Evolutionary conservation across 2,329 filamentous ascomycete species (phyloP), one percentile per base, ranked within the genome.

Genomic region (Sordariomycetes sp.): DNA sequence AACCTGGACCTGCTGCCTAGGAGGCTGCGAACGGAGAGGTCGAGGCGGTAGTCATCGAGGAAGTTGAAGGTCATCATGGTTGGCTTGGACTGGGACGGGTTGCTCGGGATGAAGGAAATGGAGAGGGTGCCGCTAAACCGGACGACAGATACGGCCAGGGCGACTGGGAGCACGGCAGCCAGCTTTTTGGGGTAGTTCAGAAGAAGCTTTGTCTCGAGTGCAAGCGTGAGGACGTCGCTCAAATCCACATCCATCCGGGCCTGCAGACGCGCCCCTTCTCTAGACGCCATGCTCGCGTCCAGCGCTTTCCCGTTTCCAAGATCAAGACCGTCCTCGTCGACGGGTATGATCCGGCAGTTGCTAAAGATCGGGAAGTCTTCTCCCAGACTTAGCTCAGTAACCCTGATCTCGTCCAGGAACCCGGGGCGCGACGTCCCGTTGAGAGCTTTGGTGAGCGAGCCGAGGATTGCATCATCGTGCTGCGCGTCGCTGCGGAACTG

Each of bases 301-400:
- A 81, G 76, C n/a, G 74, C 76, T 62, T 74, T 76, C 18, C 78
- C 75, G 28, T 70, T 70, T 59, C 74, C 79, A 40, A 86, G 74
- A 52, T 74, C 78, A 40, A 86, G 71, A 1, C 87, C 88, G 70
- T 92, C 87, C 64, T 93, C 89, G 65, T 90, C 87, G 0, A 97
- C 89, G 2, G 92, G 90, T 61, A 97, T 97, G 58, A 99, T 88
- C 60, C 94, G 85, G 68, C 94, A 97, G 71, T 99, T 99, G 76
- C 92, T 97, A 71, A 99, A 96, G 57, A 99, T 99, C 32, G 94
- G 94, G 63, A 97, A 99, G 66, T 99, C 94, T 66, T 99, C 94
- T 34, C 94, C 94, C 4, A 99, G 77, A 55, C 88, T 95, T 60
- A 99, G 85, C 72, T 99, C 93, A 2, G 92, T 96, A 58, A 99